Base-by-base conservation (phyloP, 257 asterid species). In the Apocynum venetum region DNA sequence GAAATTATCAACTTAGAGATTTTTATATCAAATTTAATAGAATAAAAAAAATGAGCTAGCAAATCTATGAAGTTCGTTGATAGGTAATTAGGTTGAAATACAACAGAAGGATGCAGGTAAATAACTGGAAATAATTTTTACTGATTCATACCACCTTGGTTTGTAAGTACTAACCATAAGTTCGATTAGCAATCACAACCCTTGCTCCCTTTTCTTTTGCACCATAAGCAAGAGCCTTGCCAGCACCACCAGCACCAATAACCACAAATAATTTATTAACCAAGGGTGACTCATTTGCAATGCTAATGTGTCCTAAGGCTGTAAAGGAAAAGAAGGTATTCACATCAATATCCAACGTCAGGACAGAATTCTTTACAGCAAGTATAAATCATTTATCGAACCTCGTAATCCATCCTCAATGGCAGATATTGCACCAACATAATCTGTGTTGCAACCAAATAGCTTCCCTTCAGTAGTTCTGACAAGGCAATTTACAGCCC, bases 161-260 rank as follows among this genome's bases (percentile, higher is more conserved):
- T 31, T 69, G 70, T 20, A 68, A 73, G 70, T 38, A 79, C 93
- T 87, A 66, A 93, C 99, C 99, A 81, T 90, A 90, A 72, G 97
- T 96, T 79, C 98, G 98, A 82, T 96, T 93, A 71, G 97, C 98
- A 75, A 96, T 88, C 80, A 88, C 97, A 9, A 96, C 93, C 75
- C 92, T 83, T 79, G 98, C 97, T 64, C 99, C 99, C 87, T 96
- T 96, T 84, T 82, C 91, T 83, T 93, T 96, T 71, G 99, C 98
- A 51, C 99, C 99, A 78, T 88, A 93, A 72, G 99, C 99, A 67
- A 96, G 91, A 35, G 98, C 95, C 86, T 89, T 93, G 59, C 97
- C 98, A n/a, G 98, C 99, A 52, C 99, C 99, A 40, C 99, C 99
- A 73, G 99, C 99, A 60, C 98, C 99, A 75, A 93, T 88, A 76